Base-by-base conservation (phyloP, 2,329 filamentous ascomycete species). In the Pseudocercospora vitis region DNA sequence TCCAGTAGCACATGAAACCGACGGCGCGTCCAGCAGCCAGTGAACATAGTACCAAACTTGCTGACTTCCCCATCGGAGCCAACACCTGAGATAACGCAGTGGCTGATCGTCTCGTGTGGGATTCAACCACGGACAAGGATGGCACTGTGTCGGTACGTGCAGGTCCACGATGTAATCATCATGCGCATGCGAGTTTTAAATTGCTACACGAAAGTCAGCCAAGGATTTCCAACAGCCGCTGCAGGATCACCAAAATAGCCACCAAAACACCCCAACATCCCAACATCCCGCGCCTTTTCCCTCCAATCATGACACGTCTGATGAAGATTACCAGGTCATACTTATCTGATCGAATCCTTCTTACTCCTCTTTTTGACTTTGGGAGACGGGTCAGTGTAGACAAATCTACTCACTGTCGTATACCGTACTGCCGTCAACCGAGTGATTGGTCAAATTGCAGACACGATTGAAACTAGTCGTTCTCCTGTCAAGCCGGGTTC, bases 151-250 rank as follows among this genome's bases (percentile, higher is more conserved):
- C 23, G 24, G 40, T 28, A 45, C 7, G 24, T 45, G 24, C 8
- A 29, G 40, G n/a, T n/a, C n/a, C n/a, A n/a, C n/a, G n/a, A n/a
- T n/a, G n/a, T n/a, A n/a, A n/a, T n/a, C n/a, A n/a, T 6, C 24
- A 26, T 45, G 23, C 29, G 29, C 40, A n/a, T 45, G 40, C 40
- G n/a, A 45, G 23, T n/a, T n/a, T n/a, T n/a, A n/a, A n/a, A n/a
- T n/a, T n/a, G 40, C 23, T 45, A 12, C 21, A 28, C 40, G 40
- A 12, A 24, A 45, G 24, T 29, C 40, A 14, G 40, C 18, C 40
- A 26, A 14, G 40, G 40, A 45, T 45, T 19, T 45, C 29, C n/a
- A 45, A 28, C 40, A 26, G 40, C 40, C 21, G 23, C 19, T 44
- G 21, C 40, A 44, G 40, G 21, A 44, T 44, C 7, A 4, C 11